Evolutionary conservation across 139 green algal species (phyloP).

Genomic region (Haematococcus sp.): DNA sequence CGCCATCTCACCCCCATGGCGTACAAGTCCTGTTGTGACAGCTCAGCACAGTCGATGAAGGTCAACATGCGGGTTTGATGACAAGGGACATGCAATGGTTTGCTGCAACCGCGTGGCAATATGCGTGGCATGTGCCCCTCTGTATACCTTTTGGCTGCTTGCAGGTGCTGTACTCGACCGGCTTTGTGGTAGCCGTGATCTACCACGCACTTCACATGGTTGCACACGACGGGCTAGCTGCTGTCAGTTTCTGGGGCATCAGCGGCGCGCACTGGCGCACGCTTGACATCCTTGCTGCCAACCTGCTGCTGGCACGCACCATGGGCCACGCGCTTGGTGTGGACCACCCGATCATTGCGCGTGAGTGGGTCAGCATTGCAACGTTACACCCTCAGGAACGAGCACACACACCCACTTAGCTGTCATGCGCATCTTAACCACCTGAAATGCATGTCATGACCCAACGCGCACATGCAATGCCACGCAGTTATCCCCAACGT

Average conservation of each 20-base stretch:
- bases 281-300: conserved; percentile 3
- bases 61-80: background rate
- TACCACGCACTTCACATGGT: conserved; percentile 4
- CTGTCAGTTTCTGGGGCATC: background rate
- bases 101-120: too few species aligned
- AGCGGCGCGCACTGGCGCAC: conserved; percentile 3
- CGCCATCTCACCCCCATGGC: background rate
- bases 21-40: background rate
- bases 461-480: too few species aligned
- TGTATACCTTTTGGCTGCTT: background rate
- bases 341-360: conserved; percentile 8
- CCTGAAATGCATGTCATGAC: too few species aligned
- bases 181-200: conserved; percentile 1
- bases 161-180: conserved; percentile 1
- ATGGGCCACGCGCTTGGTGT: conserved; percentile 7
- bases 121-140: too few species aligned
- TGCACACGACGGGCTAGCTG: background rate
- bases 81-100: background rate
- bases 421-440: too few species aligned
- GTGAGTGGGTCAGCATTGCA: background rate
- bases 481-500: conserved; percentile 4
- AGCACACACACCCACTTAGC: too few species aligned
- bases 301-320: conserved; percentile 12
- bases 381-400: too few species aligned
- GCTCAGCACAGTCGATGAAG: background rate